Evolutionary conservation across 1,139 yeast species (phyloP).

Genomic region (Dujonia santamariae): DNA sequence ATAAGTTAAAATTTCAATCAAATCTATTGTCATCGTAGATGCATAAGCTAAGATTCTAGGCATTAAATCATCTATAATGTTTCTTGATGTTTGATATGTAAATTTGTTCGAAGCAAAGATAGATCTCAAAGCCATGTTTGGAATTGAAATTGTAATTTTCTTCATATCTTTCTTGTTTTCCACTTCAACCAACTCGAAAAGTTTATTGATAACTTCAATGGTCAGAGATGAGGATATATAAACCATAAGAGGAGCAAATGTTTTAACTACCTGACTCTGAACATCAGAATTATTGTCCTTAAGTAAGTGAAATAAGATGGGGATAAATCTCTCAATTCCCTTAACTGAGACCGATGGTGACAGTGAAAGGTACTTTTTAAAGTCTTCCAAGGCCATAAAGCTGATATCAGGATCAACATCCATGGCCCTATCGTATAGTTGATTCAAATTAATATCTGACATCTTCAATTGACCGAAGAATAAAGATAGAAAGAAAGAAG

Average conservation of each 20-base stretch:
- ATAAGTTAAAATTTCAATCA: constrained; percentile 63
- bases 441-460: constrained; percentile 18
- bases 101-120: constrained; percentile 38
- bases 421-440: constrained; percentile 46
- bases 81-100: constrained; percentile 18
- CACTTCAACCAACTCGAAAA: constrained; percentile 23
- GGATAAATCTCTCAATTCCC: constrained; percentile 39
- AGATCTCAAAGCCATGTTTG: constrained; percentile 68
- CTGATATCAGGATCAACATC: constrained; percentile 82
- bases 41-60: constrained; percentile 19
- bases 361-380: constrained; percentile 44
- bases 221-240: constrained; percentile 24
- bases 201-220: constrained; percentile 20
- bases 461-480: too few relatives aligned
- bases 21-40: constrained; percentile 43
- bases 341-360: constrained; percentile 21
- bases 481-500: too few relatives aligned
- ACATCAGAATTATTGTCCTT: constrained; percentile 73
- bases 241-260: constrained; percentile 44
- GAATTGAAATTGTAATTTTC: constrained; percentile 59
- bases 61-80: constrained; percentile 20
- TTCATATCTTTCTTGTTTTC: constrained; percentile 21
- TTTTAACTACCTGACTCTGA: constrained; percentile 69
- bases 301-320: constrained; percentile 50
- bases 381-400: constrained; percentile 83